Evolutionary conservation across 2,329 filamentous ascomycete species (phyloP), one percentile per base, ranked within the genome.

Genomic region (Tolypocladium guangdongense): DNA sequence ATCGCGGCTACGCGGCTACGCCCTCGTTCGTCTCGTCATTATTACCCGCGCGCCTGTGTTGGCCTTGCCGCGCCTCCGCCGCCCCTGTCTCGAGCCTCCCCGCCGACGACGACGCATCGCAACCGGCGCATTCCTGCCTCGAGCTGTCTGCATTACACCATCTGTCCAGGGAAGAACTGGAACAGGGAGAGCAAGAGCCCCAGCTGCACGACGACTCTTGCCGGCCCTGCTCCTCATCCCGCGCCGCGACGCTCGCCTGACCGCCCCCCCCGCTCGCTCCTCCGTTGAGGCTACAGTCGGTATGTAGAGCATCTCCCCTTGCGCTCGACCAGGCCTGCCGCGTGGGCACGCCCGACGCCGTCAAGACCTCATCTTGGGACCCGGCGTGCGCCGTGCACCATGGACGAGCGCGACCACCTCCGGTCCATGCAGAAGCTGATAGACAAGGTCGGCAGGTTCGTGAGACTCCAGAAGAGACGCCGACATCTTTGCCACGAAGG

Each of bases 351-450:
- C 24, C 24, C 24, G 24, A 47, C 39, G 27, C 24, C 41, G 43
- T 11, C 43, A 10, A 46, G 27, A n/a, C 27, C 18, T 32, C 24
- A 33, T n/a, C 27, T 47, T 11, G 43, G 27, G 5, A 20, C 30
- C 43, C 5, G 27, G 43, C 24, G 27, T 33, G 43, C 11, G 27
- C 43, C 41, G 1, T 47, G 36, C 37, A 24, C 16, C 49, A 55
- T 53, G 48, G 41, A 55, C n/a, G 27, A 46, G 20, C 49, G 30
- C 22, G 20, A 4, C 7, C 51, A 37, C n/a, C 30, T 27, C 18
- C 51, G 24, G 11, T 41, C 53, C 12, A 49, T 68, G 32, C 58
- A 61, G 48, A 66, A 60, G 55, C 68, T 70, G 56, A 70, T 68
- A 33, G 52, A 55, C 53, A 61, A 58, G 53, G 46, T 68, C 64